Conservation (phyloP, 768 basidiomycete species). For the Podaxis sp. region DNA sequence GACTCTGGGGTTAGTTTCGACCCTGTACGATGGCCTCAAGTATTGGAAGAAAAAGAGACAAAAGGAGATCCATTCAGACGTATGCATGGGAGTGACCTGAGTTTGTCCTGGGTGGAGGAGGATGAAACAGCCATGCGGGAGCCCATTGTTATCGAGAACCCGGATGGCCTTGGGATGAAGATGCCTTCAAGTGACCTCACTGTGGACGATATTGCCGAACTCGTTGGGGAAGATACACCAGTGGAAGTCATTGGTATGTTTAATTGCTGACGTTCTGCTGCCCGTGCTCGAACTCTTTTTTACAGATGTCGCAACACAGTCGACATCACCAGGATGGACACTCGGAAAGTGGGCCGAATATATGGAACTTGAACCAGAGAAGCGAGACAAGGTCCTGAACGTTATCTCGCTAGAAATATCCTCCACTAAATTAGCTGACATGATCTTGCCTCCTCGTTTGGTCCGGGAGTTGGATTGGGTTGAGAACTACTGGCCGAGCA, state of each 20-base stretch:
- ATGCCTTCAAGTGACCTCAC: conserved; percentile 76
- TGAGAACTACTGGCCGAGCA: conserved; percentile 89
- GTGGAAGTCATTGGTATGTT: conserved; percentile 89
- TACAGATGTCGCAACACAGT: conserved; percentile 86
- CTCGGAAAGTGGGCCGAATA: conserved; percentile 91
- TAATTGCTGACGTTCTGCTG: neutral
- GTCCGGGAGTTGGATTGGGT: conserved; percentile 96
- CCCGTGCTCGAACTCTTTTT: neutral
- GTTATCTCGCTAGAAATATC: conserved; percentile 96
- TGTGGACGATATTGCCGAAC: conserved; percentile 77
- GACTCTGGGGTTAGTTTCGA: conserved; percentile 66
- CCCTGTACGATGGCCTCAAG: conserved; percentile 62
- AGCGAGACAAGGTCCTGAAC: conserved; percentile 87
- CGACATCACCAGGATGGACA: conserved; percentile 84
- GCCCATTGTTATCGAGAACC: conserved; percentile 76
- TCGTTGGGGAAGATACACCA: conserved; percentile 74
- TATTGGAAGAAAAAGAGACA: conserved; percentile 69
- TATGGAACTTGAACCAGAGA: conserved; percentile 62
- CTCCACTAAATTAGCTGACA: conserved; percentile 76
- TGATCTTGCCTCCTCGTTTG: conserved; percentile 79
- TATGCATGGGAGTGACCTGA: conserved; percentile 68
- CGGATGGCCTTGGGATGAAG: conserved; percentile 86
- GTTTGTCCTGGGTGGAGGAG: conserved; percentile 69
- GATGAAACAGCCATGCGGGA: conserved; percentile 77
- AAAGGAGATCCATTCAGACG: conserved; percentile 62